Percentiles rank a stretch among this genome's conserved stretches.
Conservation (phyloP, 176 grass and related monocot species). For the Ensete glaucum region DNA sequence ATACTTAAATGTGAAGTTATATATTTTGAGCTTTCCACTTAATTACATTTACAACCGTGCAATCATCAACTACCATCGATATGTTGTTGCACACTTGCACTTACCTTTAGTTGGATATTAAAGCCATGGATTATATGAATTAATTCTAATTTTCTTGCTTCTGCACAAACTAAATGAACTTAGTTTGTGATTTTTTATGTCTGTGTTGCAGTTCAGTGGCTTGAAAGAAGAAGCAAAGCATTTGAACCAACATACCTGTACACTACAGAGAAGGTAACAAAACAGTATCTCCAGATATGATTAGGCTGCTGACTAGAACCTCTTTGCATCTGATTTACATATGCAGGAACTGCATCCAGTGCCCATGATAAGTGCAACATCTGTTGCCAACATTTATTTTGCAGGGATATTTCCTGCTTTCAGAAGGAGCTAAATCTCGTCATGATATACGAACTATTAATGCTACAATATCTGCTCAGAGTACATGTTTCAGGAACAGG, state of each 20-base stretch:
- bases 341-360: background rate
- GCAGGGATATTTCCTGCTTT: slow-evolving; percentile 98
- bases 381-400: slow-evolving; percentile 3
- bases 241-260: slow-evolving; percentile 95
- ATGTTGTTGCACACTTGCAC: background rate
- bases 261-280: slow-evolving; percentile 77
- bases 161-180: slow-evolving; percentile 14
- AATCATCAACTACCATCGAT: background rate
- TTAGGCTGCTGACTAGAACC: background rate
- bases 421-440: slow-evolving; percentile 75
- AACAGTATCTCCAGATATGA: background rate
- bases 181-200: slow-evolving; percentile 28
- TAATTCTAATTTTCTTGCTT: background rate
- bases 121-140: background rate
- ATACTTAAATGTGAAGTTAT: background rate
- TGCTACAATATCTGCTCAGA: slow-evolving; percentile 78
- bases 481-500: slow-evolving; percentile 96
- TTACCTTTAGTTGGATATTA: background rate
- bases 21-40: background rate
- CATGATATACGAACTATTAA: slow-evolving; percentile 73
- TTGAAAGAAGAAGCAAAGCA: slow-evolving; percentile 89
- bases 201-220: slow-evolving; percentile 71
- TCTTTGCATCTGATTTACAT: background rate
- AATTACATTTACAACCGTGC: background rate
- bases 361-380: slow-evolving; percentile 17